A percentile compares a stretch with the other conserved stretches of the same genome.
Evolutionary conservation across 139 green algal genomes (phyloP).

Genomic region (Micromonas pusilla): DNA sequence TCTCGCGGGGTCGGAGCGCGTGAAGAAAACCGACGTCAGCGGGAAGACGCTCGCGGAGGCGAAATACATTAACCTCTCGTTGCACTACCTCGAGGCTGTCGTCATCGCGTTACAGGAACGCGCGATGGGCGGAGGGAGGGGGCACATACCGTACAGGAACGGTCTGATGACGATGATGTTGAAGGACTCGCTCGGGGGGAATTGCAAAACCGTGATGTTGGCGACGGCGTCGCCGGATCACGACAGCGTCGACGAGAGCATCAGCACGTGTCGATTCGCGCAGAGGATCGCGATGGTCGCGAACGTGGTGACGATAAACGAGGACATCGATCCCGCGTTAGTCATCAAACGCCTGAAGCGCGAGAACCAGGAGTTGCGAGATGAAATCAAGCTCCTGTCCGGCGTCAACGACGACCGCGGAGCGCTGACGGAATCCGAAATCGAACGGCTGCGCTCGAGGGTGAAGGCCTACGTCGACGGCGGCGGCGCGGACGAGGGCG

Average conservation of each 20-base stretch:
- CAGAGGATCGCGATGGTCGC: constrained; percentile 77
- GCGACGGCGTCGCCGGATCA: constrained; percentile 25
- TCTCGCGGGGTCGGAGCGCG: constrained; percentile 58
- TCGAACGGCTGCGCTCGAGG: constrained; percentile 17
- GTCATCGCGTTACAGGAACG: constrained; percentile 67
- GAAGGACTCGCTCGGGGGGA: constrained; percentile 74
- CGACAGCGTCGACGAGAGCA: constrained; percentile 69
- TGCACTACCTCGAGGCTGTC: constrained; percentile 76
- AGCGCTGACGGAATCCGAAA: constrained; percentile 58
- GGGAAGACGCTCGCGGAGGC: constrained; percentile 64
- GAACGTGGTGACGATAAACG: constrained; percentile 76
- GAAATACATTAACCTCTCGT: constrained; percentile 79
- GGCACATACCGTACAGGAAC: constrained; percentile 85
- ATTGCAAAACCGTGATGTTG: constrained; percentile 66
- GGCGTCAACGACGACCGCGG: constrained; percentile 47
- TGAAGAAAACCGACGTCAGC: constrained; percentile 58
- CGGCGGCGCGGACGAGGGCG: not conserved
- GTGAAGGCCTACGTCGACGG: not conserved
- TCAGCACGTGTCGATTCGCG: constrained; percentile 87
- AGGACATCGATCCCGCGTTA: constrained; percentile 74
- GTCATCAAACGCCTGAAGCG: constrained; percentile 68
- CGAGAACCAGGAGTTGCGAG: constrained; percentile 58
- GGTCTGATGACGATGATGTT: constrained; percentile 74
- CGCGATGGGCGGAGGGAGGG: constrained; percentile 24
- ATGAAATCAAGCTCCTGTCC: constrained; percentile 64